phyloP scores from a whole-genome alignment of 73 alveolate species.

The Blepharisma japonicum region DNA sequence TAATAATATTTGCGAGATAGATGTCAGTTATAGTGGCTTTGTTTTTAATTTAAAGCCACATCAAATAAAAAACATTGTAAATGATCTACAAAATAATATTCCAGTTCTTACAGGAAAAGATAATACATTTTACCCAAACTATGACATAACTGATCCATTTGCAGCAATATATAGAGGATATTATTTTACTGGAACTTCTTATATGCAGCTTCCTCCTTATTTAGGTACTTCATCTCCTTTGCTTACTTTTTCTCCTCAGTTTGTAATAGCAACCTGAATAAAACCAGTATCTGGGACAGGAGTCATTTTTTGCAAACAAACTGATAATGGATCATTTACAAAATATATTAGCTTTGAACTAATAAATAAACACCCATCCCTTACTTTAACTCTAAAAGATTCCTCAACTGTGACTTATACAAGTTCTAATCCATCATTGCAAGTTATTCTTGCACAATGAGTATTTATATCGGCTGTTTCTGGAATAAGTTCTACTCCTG shows the following conservation, averaged over 20 bases:
- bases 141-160: background rate
- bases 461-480: no score
- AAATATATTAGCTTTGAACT: no score
- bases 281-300: background rate
- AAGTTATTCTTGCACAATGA: no score
- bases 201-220: slow-evolving; percentile 18
- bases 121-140: slow-evolving; percentile 4
- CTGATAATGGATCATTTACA: background rate
- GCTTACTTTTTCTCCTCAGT: background rate
- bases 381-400: no score
- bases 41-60: background rate
- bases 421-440: no score
- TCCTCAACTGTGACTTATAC: no score
- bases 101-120: background rate
- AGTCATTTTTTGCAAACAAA: background rate
- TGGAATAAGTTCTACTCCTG: no score
- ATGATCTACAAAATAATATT: background rate
- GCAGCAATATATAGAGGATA: slow-evolving; percentile 11
- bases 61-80: background rate
- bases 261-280: background rate
- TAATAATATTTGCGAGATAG: background rate
- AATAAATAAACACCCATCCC: no score
- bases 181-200: slow-evolving; percentile 26
- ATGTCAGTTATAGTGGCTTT: background rate
- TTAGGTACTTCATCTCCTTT: background rate